Conservation (phyloP, 192 early-diverging fungal species). For the Backusella circina region DNA sequence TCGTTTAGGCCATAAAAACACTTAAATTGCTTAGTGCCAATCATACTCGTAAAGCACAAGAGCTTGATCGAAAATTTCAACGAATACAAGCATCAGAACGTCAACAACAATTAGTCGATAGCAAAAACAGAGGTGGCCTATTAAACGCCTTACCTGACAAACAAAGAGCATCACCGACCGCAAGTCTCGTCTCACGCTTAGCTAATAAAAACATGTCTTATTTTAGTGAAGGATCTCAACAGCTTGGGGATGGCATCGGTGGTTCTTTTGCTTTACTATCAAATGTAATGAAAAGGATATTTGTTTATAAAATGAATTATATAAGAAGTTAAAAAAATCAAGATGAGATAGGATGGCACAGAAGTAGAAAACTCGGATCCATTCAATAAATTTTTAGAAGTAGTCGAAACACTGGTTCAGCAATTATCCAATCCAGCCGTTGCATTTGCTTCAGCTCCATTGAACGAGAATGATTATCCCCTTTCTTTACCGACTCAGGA, state of each 20-base stretch:
- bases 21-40: constrained; percentile 62
- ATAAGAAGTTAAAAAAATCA: neutral
- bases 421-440: constrained; percentile 64
- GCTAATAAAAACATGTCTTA: neutral
- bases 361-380: constrained; percentile 67
- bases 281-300: neutral
- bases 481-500: neutral
- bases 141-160: neutral
- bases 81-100: neutral
- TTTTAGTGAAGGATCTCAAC: constrained; percentile 1
- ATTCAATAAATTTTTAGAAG: constrained; percentile 80
- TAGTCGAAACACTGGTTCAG: constrained; percentile 68
- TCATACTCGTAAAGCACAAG: constrained; percentile 65
- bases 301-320: neutral
- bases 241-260: constrained; percentile 14
- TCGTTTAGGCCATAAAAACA: constrained; percentile 54
- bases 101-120: neutral
- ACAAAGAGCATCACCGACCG: neutral
- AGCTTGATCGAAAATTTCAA: constrained; percentile 45
- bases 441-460: constrained; percentile 57
- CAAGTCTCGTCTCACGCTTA: constrained; percentile 1
- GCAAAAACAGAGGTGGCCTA: neutral
- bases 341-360: constrained; percentile 33
- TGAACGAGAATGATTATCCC: constrained; percentile 40
- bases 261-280: constrained; percentile 31